A percentile compares a stretch with the other conserved stretches of the same genome.
Conservation (phyloP, 2,329 filamentous ascomycete genomes). For the Penicillium italicum region DNA sequence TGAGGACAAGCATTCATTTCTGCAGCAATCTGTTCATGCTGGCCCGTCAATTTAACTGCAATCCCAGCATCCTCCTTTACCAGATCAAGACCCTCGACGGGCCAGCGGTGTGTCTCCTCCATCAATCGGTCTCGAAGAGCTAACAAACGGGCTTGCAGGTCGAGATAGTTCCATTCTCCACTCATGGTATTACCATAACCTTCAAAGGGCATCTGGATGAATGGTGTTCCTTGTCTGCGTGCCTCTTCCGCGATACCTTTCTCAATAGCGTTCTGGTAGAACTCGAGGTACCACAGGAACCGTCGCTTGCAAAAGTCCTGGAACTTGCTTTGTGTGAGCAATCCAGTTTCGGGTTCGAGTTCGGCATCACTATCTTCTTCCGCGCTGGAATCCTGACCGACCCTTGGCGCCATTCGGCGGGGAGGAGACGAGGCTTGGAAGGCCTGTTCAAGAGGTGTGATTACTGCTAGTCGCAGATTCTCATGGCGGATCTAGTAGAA, state of each 20-base stretch:
- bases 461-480: slow-evolving; percentile 77
- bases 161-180: slow-evolving; percentile 76
- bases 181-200: slow-evolving; percentile 73
- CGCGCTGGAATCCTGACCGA: slow-evolving; percentile 44
- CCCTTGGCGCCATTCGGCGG: neutral
- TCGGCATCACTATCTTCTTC: neutral
- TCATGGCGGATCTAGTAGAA: slow-evolving; percentile 78
- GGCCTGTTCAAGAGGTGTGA: slow-evolving; percentile 78
- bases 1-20: slow-evolving; percentile 68
- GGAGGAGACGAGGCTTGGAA: slow-evolving; percentile 39
- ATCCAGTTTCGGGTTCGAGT: neutral
- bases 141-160: slow-evolving; percentile 66
- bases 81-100: slow-evolving; percentile 60
- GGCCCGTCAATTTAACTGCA: slow-evolving; percentile 75
- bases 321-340: slow-evolving; percentile 68
- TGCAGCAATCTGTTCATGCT: slow-evolving; percentile 77
- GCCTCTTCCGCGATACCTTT: slow-evolving; percentile 54
- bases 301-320: slow-evolving; percentile 84
- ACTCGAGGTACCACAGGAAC: slow-evolving; percentile 94
- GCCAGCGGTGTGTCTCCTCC: slow-evolving; percentile 69
- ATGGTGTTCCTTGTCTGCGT: slow-evolving; percentile 60
- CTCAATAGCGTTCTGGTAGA: slow-evolving; percentile 70
- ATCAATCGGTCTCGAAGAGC: slow-evolving; percentile 68
- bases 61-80: slow-evolving; percentile 68
- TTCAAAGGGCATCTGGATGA: slow-evolving; percentile 88